phyloP scores from a whole-genome alignment of 805 yeast species.

The Wickerhamiella galacta region DNA sequence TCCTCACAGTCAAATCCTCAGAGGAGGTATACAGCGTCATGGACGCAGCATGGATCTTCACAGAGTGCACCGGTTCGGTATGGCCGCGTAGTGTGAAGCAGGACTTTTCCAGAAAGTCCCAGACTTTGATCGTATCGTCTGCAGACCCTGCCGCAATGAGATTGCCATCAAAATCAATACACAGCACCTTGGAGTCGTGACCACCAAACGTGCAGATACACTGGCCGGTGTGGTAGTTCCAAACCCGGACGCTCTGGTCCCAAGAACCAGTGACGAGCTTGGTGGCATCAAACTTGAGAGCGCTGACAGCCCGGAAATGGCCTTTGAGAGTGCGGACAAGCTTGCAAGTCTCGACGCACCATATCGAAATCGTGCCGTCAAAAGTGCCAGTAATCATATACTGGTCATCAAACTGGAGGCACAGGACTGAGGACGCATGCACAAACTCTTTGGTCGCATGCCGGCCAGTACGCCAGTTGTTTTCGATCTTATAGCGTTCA shows the following conservation, averaged over 20 bases:
- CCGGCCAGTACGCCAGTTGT: constrained; percentile 83
- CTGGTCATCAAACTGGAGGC: constrained; percentile 70
- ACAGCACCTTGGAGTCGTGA: constrained; percentile 69
- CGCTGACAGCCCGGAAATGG: constrained; percentile 76
- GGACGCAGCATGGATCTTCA: constrained; percentile 66
- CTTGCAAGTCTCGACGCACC: constrained; percentile 75
- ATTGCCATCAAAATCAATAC: constrained; percentile 68
- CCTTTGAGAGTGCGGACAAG: constrained; percentile 64
- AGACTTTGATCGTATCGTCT: constrained; percentile 78
- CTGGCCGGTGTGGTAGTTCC: constrained; percentile 92
- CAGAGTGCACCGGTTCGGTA: constrained; percentile 80
- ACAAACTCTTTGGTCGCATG: constrained; percentile 58
- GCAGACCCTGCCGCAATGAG: constrained; percentile 87
- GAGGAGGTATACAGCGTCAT: constrained; percentile 71
- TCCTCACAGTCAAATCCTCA: constrained; percentile 80
- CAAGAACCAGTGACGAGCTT: constrained; percentile 85
- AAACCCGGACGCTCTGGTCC: constrained; percentile 81
- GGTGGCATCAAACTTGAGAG: constrained; percentile 72
- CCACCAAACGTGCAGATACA: constrained; percentile 90
- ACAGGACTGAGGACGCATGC: constrained; percentile 33
- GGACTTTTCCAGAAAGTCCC: constrained; percentile 90
- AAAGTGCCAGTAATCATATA: constrained; percentile 80
- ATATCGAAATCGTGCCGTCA: constrained; percentile 79
- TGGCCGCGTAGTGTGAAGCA: constrained; percentile 91
- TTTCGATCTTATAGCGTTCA: constrained; percentile 79